These are phyloP conservation scores for Apiospora aurea DNA, from an alignment of 2,329 filamentous ascomycete genomes.

Conservation along the genomic window DNA sequence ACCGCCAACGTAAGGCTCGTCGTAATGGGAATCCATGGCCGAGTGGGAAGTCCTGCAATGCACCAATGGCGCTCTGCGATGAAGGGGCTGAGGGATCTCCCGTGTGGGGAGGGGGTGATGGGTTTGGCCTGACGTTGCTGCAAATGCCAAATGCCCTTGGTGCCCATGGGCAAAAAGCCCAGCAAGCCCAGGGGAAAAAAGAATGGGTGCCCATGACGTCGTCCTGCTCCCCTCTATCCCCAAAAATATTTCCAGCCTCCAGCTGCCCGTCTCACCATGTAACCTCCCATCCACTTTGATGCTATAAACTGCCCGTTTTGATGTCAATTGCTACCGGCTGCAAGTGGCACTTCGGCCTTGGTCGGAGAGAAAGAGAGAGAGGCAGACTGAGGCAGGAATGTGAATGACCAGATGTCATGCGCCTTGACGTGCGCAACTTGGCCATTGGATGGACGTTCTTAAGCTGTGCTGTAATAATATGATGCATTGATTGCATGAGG, in stretches of 20 bases:
- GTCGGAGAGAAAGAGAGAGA: neutral
- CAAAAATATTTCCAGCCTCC: slow-evolving; percentile 17
- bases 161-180: no score
- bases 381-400: neutral
- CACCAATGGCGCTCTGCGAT: neutral
- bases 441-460: neutral
- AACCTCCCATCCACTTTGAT: slow-evolving; percentile 12
- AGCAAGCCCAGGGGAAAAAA: neutral
- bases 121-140: neutral
- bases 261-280: slow-evolving; percentile 19
- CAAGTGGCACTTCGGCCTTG: neutral
- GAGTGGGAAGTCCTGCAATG: neutral
- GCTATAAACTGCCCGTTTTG: neutral
- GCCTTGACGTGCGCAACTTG: slow-evolving; percentile 11
- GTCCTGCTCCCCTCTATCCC: neutral
- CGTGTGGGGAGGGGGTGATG: slow-evolving; percentile 8
- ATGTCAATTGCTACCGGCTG: slow-evolving; percentile 1
- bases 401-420: slow-evolving; percentile 9
- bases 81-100: slow-evolving; percentile 12
- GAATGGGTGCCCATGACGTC: slow-evolving; percentile 14
- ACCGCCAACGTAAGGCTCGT: slow-evolving; percentile 16
- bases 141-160: slow-evolving; percentile 18
- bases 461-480: neutral
- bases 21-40: slow-evolving; percentile 11
- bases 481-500: neutral